These are phyloP conservation scores for Alternaria sp. DNA, from an alignment of 2,329 filamentous ascomycete species.

Conservation along the genomic window DNA sequence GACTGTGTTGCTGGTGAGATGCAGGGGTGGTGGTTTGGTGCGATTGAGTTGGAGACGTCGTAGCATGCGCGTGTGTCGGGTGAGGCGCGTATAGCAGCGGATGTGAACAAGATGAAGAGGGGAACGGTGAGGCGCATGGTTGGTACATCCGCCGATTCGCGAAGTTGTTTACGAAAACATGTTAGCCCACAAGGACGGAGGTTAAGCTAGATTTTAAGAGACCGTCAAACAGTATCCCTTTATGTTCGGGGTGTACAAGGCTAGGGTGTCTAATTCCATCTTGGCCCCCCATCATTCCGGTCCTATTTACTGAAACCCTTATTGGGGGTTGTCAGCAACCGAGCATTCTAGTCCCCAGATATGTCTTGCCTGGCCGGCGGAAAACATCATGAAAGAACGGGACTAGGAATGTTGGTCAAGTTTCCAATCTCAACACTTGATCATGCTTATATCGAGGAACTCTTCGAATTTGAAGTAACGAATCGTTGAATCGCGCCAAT, in stretches of 20 bases:
- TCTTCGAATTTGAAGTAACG: neutral
- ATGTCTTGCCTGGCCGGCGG: neutral
- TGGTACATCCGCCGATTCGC: neutral
- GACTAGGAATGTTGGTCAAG: too few species aligned
- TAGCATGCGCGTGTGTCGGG: neutral
- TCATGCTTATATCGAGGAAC: neutral
- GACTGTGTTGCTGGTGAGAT: neutral
- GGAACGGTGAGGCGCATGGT: neutral
- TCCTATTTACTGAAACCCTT: neutral
- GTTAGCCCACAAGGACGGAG: neutral
- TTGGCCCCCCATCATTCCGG: neutral
- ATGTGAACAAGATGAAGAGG: neutral
- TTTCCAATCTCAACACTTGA: neutral
- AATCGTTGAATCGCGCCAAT: neutral
- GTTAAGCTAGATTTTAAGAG: neutral
- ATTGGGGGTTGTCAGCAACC: neutral
- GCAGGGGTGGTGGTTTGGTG: neutral
- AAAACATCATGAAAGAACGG: too few species aligned
- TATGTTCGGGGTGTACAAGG: neutral
- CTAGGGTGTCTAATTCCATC: neutral
- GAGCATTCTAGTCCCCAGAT: neutral
- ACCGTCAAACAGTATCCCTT: neutral
- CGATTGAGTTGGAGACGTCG: neutral
- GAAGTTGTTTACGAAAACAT: neutral
- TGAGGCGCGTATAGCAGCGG: neutral